A percentile compares a stretch with the other conserved stretches of the same genome.
Conservation (phyloP, 2,329 filamentous ascomycete genomes). For the Trichoderma guizhouense region DNA sequence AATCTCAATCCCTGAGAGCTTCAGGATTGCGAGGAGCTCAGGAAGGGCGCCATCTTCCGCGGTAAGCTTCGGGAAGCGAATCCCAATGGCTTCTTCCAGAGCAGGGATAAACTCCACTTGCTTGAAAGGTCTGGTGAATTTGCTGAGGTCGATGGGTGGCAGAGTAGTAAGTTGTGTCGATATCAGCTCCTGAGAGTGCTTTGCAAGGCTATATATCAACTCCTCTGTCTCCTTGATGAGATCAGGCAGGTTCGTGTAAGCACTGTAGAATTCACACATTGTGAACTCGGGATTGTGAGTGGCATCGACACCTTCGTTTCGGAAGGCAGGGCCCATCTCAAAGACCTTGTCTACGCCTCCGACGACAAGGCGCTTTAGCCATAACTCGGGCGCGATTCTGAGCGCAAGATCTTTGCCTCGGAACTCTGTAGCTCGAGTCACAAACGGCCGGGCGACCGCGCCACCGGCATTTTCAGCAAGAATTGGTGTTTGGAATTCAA, state of each 20-base stretch:
- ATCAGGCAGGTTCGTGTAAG: slow-evolving; percentile 72
- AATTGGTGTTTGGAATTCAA: slow-evolving; percentile 90
- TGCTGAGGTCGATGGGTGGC: slow-evolving; percentile 45
- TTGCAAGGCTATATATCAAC: slow-evolving; percentile 60
- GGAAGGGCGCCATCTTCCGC: slow-evolving; percentile 50
- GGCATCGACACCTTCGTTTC: slow-evolving; percentile 86
- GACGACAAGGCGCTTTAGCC: slow-evolving; percentile 87
- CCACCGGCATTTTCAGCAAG: slow-evolving; percentile 80
- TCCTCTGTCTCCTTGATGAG: slow-evolving; percentile 74
- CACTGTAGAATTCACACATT: slow-evolving; percentile 94
- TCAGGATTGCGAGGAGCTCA: slow-evolving; percentile 51
- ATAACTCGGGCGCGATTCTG: slow-evolving; percentile 89
- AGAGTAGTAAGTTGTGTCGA: slow-evolving; percentile 45
- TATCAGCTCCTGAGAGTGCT: slow-evolving; percentile 47
- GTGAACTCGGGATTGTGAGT: slow-evolving; percentile 98
- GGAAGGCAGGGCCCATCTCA: slow-evolving; percentile 87
- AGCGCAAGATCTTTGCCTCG: slow-evolving; percentile 68
- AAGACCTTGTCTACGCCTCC: slow-evolving; percentile 87
- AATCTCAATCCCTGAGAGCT: slow-evolving; percentile 59
- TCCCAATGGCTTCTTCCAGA: slow-evolving; percentile 65
- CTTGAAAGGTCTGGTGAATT: slow-evolving; percentile 55
- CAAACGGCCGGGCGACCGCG: slow-evolving; percentile 81
- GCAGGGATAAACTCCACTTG: slow-evolving; percentile 78
- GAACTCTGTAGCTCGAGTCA: slow-evolving; percentile 75
- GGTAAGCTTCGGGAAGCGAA: slow-evolving; percentile 62